Conservation (phyloP, 1,139 yeast species). For the Hemisphaericaspora lyxosophila region DNA sequence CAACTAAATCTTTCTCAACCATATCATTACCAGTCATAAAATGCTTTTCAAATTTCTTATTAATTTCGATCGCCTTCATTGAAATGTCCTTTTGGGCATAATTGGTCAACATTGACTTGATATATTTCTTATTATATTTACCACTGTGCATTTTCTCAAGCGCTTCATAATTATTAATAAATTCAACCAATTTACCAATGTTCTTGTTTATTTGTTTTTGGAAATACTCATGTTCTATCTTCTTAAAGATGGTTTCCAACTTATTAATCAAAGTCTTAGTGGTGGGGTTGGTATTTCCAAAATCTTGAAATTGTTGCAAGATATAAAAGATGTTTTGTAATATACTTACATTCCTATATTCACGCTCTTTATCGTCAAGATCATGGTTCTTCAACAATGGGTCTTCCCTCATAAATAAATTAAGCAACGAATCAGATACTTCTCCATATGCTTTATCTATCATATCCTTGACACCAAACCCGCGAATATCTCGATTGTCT, state of each 20-base stretch:
- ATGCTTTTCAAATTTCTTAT: slow-evolving; percentile 59
- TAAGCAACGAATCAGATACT: slow-evolving; percentile 35
- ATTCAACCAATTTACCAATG: slow-evolving; percentile 64
- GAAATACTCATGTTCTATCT: slow-evolving; percentile 43
- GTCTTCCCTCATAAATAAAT: slow-evolving; percentile 41
- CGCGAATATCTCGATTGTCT: slow-evolving; percentile 25
- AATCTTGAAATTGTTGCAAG: slow-evolving; percentile 46
- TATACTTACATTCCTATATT: slow-evolving; percentile 58
- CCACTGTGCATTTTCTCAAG: slow-evolving; percentile 45
- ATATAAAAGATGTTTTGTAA: slow-evolving; percentile 64
- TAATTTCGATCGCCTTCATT: slow-evolving; percentile 54
- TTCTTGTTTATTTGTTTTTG: slow-evolving; percentile 44
- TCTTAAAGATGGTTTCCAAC: slow-evolving; percentile 48
- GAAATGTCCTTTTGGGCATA: slow-evolving; percentile 62
- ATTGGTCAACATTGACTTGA: slow-evolving; percentile 55
- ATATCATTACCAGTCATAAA: slow-evolving; percentile 46
- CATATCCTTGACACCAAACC: slow-evolving; percentile 29
- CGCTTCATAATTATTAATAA: slow-evolving; percentile 64
- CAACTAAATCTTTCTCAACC: slow-evolving; percentile 48
- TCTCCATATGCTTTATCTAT: slow-evolving; percentile 44
- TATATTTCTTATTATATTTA: slow-evolving; percentile 58
- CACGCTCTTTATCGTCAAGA: slow-evolving; percentile 57
- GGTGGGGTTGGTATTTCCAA: slow-evolving; percentile 26
- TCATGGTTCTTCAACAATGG: slow-evolving; percentile 46
- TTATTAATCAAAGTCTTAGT: slow-evolving; percentile 41